phyloP scores from a whole-genome alignment of 2,329 filamentous ascomycete genomes.

The Macrophomina phaseolina region DNA sequence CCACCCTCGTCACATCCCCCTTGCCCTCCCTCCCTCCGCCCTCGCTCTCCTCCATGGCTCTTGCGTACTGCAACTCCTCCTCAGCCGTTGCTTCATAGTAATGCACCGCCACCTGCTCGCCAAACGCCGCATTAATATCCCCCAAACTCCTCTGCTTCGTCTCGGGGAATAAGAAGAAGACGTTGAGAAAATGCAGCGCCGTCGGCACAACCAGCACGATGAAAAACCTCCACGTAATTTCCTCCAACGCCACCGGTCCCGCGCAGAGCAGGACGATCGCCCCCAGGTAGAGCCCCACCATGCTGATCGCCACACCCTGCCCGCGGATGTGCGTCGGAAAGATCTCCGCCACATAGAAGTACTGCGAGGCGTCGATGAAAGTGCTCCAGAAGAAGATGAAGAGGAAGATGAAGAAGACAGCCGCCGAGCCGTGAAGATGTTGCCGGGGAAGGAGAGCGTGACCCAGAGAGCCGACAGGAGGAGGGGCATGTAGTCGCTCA shows the following conservation, averaged over 20 bases:
- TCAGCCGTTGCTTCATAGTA: slow-evolving; percentile 36
- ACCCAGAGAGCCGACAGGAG: slow-evolving; percentile 35
- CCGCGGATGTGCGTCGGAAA: slow-evolving; percentile 36
- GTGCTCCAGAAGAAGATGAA: slow-evolving; percentile 37
- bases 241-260: slow-evolving; percentile 43
- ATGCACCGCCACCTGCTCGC: slow-evolving; percentile 39
- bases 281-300: slow-evolving; percentile 35
- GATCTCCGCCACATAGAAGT: slow-evolving; percentile 36
- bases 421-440: slow-evolving; percentile 35
- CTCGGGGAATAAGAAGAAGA: slow-evolving; percentile 46
- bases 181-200: slow-evolving; percentile 35
- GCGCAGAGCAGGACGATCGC: slow-evolving; percentile 40
- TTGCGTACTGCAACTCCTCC: slow-evolving; percentile 36
- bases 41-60: slow-evolving; percentile 16
- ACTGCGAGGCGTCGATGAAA: slow-evolving; percentile 36
- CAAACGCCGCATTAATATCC: slow-evolving; percentile 46
- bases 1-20: not conserved
- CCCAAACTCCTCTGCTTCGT: slow-evolving; percentile 45
- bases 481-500: slow-evolving; percentile 32
- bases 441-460: slow-evolving; percentile 34
- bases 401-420: slow-evolving; percentile 36
- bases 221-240: slow-evolving; percentile 49
- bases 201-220: slow-evolving; percentile 43
- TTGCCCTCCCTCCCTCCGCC: not conserved
- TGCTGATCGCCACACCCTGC: slow-evolving; percentile 33